Conservation (phyloP, 345 rosid species). For the Citrus reticulata region DNA sequence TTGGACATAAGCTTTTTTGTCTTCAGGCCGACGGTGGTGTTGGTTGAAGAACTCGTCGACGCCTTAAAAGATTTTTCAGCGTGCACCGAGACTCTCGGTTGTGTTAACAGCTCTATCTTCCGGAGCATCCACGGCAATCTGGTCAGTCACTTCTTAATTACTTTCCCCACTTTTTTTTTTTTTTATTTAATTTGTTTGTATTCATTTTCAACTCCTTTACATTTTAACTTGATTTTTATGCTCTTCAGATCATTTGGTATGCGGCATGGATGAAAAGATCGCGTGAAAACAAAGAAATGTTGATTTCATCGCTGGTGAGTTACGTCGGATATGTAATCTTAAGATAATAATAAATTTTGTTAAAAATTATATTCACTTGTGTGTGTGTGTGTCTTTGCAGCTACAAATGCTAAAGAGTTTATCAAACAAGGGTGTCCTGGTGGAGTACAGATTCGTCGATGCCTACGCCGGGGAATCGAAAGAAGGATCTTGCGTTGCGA, state of each 20-base stretch:
- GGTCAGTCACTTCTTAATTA: slow-evolving; percentile 18
- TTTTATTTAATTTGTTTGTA: neutral
- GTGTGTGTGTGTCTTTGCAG: slow-evolving; percentile 6
- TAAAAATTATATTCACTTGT: too few relatives aligned
- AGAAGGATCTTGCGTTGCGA: slow-evolving; percentile 37
- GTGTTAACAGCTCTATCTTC: slow-evolving; percentile 51
- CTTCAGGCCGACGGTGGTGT: slow-evolving; percentile 36
- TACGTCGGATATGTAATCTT: neutral
- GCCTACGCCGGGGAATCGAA: slow-evolving; percentile 54
- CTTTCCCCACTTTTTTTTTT: neutral
- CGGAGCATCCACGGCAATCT: slow-evolving; percentile 64
- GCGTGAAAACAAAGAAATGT: slow-evolving; percentile 35
- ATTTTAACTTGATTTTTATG: neutral
- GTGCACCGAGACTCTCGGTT: slow-evolving; percentile 39
- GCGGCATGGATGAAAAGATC: slow-evolving; percentile 58
- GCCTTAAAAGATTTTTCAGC: slow-evolving; percentile 33
- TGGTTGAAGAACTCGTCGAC: slow-evolving; percentile 40
- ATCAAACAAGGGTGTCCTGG: slow-evolving; percentile 42
- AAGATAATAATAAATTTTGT: too few relatives aligned
- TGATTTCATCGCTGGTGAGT: slow-evolving; percentile 43
- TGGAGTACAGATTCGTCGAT: slow-evolving; percentile 41
- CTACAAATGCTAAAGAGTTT: slow-evolving; percentile 30
- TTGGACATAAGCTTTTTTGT: slow-evolving; percentile 38
- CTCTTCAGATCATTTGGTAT: slow-evolving; percentile 57
- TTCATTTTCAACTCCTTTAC: neutral